Percentiles rank a stretch among this genome's conserved stretches.
Evolutionary conservation across 192 early-diverging fungal genomes (phyloP).

Genomic region (Anaeromyces robustus): DNA sequence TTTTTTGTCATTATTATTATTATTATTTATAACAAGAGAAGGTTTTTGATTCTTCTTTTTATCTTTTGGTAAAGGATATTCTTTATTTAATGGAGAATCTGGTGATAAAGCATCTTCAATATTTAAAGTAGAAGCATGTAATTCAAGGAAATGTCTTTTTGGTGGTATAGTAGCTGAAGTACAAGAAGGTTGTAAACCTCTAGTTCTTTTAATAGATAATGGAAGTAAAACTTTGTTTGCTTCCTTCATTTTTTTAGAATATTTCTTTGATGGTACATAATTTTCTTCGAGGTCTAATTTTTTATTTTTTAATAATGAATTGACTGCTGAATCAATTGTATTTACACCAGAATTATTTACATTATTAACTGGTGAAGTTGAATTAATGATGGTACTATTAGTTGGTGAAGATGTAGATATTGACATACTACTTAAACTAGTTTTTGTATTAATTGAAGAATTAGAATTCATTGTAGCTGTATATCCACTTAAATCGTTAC

Average conservation of each 20-base stretch:
- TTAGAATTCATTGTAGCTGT: not conserved
- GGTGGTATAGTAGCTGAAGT: not conserved
- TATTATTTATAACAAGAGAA: not conserved
- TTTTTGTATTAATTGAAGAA: too few species aligned
- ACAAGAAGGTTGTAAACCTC: not conserved
- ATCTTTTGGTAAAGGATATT: not conserved
- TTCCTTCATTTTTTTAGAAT: not conserved
- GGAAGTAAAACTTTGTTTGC: not conserved
- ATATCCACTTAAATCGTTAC: not conserved
- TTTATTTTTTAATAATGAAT: not conserved
- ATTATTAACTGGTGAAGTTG: not conserved
- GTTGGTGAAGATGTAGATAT: not conserved
- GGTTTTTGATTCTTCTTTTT: not conserved
- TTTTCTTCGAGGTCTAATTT: not conserved
- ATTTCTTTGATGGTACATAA: not conserved
- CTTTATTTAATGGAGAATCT: not conserved
- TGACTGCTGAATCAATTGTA: not conserved
- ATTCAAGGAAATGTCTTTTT: not conserved
- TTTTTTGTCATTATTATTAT: not conserved
- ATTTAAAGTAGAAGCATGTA: not conserved
- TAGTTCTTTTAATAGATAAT: not conserved
- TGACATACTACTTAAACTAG: not conserved
- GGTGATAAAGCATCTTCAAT: not conserved
- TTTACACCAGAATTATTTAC: not conserved
- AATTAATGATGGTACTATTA: not conserved